Percentiles rank a stretch among this genome's conserved stretches.
Evolutionary conservation across 2,329 filamentous ascomycete species (phyloP).

Genomic region (Alternaria hordeiaustralica): DNA sequence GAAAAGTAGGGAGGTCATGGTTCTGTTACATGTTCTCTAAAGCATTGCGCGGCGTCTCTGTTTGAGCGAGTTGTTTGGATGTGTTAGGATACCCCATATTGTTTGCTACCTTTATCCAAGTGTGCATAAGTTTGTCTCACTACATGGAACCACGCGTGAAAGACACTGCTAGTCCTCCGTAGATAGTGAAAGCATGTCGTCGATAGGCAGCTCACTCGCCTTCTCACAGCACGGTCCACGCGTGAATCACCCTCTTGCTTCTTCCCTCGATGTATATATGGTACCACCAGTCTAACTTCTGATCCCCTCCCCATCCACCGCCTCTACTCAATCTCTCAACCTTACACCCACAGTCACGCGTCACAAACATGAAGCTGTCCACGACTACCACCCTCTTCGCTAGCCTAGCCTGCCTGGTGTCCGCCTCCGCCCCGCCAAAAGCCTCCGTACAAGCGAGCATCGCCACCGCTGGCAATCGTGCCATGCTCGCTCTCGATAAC

Average conservation of each 20-base stretch:
- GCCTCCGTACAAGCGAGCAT: neutral
- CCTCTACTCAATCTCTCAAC: neutral
- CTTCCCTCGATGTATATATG: neutral
- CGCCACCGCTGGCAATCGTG: neutral
- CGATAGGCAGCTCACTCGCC: neutral
- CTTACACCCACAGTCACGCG: neutral
- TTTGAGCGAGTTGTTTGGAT: neutral
- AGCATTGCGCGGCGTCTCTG: neutral
- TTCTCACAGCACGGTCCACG: neutral
- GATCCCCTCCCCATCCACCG: neutral
- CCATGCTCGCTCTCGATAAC: neutral
- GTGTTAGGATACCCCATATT: slow-evolving; percentile 6
- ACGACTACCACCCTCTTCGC: neutral
- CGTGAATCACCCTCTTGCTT: neutral
- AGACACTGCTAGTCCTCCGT: neutral
- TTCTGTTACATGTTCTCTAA: no score
- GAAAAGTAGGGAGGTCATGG: no score
- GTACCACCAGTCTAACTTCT: neutral
- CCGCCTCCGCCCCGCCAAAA: neutral
- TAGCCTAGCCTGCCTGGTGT: neutral
- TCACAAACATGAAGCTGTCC: neutral
- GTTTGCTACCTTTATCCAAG: neutral
- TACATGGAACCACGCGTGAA: neutral
- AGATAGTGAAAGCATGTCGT: neutral
- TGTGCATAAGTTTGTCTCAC: neutral